Conservation (phyloP, 2,329 filamentous ascomycete species). For the Cladosporium velox region DNA sequence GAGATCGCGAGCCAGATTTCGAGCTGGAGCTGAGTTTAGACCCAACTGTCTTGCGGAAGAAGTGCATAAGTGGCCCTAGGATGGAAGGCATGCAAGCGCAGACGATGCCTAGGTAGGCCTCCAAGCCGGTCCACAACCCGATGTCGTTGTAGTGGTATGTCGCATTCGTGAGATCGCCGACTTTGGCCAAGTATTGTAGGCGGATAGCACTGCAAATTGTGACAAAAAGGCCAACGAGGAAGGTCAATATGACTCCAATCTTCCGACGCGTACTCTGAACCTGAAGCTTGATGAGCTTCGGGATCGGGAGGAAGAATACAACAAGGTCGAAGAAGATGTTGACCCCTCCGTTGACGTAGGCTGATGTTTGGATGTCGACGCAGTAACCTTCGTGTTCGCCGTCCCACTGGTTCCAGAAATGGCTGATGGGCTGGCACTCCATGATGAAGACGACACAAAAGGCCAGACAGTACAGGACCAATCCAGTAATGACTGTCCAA, state of each 20-base stretch:
- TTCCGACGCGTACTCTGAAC: background rate
- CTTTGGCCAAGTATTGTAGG: constrained; percentile 22
- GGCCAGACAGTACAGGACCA: background rate
- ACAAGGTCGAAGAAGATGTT: constrained; percentile 13
- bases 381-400: constrained; percentile 15
- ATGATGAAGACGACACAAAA: background rate
- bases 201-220: constrained; percentile 26
- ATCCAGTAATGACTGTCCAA: background rate
- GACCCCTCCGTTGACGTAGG: background rate
- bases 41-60: constrained; percentile 1
- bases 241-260: background rate
- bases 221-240: constrained; percentile 26
- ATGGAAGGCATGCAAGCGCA: constrained; percentile 31
- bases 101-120: constrained; percentile 27
- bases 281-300: constrained; percentile 3
- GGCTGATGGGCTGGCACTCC: constrained; percentile 2
- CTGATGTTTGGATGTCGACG: background rate
- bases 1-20: background rate
- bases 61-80: constrained; percentile 7
- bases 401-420: constrained; percentile 8
- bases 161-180: constrained; percentile 23
- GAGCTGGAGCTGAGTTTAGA: background rate
- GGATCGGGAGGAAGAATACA: constrained; percentile 4
- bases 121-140: constrained; percentile 28
- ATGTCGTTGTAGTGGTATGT: constrained; percentile 30